phyloP scores from a whole-genome alignment of 2,329 filamentous ascomycete genomes.

The Calonectria crousiana region DNA sequence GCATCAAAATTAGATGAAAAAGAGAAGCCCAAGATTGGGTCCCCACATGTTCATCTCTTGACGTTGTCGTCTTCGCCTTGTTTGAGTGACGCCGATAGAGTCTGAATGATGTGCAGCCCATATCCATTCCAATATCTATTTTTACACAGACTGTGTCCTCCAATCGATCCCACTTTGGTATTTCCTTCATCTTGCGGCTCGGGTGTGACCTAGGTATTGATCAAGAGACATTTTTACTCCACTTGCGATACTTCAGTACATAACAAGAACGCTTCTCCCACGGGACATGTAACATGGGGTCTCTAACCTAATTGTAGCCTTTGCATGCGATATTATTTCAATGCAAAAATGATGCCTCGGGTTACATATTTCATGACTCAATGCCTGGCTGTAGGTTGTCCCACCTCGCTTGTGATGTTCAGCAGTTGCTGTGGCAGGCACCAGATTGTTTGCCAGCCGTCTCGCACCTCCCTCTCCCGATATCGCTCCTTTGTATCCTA shows the following conservation, averaged over 20 bases:
- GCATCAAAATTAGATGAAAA: slow-evolving; percentile 36
- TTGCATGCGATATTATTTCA: not conserved
- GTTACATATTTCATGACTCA: not conserved
- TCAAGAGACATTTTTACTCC: not conserved
- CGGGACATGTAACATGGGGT: not conserved
- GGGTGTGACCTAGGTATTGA: not conserved
- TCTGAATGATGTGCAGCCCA: slow-evolving; percentile 5
- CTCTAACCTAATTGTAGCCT: not conserved
- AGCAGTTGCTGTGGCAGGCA: not conserved
- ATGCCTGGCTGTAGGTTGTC: not conserved
- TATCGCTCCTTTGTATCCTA: not conserved
- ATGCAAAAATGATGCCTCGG: not conserved
- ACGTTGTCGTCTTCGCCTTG: not conserved
- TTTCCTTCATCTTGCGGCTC: not conserved
- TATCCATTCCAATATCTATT: not conserved
- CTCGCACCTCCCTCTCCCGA: slow-evolving; percentile 34
- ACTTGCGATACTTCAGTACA: not conserved
- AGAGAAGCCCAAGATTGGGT: slow-evolving; percentile 28
- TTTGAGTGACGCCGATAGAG: not conserved
- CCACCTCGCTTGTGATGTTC: not conserved
- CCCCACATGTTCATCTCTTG: slow-evolving; percentile 11
- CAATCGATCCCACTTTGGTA: not conserved
- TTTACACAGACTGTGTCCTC: not conserved
- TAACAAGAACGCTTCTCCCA: not conserved
- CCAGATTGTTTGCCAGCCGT: slow-evolving; percentile 32